Conservation (phyloP, 768 basidiomycete species). For the Xanthoconium purpureum region DNA sequence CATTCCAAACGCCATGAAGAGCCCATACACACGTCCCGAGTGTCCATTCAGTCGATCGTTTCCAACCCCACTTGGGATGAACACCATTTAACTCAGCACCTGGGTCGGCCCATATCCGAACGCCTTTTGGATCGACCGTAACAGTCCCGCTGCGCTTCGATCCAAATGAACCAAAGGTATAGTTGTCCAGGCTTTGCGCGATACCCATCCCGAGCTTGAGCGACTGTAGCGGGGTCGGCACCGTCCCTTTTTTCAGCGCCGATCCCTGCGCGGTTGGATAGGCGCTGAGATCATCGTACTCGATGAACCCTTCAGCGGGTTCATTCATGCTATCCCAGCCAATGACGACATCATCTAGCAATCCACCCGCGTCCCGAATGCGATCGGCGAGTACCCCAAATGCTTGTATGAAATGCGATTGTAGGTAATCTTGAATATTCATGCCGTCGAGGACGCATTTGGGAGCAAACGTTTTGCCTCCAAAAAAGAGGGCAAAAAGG, state of each 20-base stretch:
- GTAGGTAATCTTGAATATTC: conserved; percentile 89
- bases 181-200: conserved; percentile 77
- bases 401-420: conserved; percentile 72
- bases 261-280: conserved; percentile 68
- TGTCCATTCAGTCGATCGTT: conserved; percentile 64
- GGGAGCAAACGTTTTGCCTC: conserved; percentile 85
- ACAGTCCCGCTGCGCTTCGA: conserved; percentile 71
- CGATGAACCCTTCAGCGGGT: conserved; percentile 76
- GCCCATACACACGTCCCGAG: conserved; percentile 87
- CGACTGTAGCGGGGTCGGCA: conserved; percentile 82
- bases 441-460: conserved; percentile 86
- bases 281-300: conserved; percentile 61
- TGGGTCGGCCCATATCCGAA: conserved; percentile 72
- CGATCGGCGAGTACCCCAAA: conserved; percentile 73
- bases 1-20: conserved; percentile 85
- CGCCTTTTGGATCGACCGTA: conserved; percentile 81
- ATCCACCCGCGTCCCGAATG: conserved; percentile 67
- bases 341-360: conserved; percentile 84
- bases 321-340: conserved; percentile 99
- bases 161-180: conserved; percentile 76
- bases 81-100: conserved; percentile 48
- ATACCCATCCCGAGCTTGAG: conserved; percentile 87
- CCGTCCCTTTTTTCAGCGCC: conserved; percentile 80
- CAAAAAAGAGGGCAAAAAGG: conserved; percentile 93
- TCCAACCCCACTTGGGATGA: conserved; percentile 81